Evolutionary conservation across 202 grass and related monocot genomes (phyloP), one percentile per base, ranked within the genome.

Genomic region (Dendrocalamus latiflorus): DNA sequence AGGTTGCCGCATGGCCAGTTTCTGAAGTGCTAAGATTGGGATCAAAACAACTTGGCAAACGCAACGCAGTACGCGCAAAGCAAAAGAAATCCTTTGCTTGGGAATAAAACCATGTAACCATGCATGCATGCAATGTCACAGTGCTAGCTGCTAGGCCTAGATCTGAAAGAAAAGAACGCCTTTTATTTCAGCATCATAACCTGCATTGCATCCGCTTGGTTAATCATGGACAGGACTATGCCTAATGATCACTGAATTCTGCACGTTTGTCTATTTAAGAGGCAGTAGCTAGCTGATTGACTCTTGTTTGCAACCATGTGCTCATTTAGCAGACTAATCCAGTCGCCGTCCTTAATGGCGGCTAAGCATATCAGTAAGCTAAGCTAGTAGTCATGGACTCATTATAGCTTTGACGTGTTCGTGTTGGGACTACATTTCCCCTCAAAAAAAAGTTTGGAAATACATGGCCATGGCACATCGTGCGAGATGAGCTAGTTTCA

Each of bases 41-140:
- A 90, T 87, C 84, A 61, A 61, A n/a, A n/a, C n/a, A 62, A 66
- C 83, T 72, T 43, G 72, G 45, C 18, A n/a, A 65, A 58, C 50
- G 74, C 79, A 73, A 43, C 44, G 68, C 79, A 33, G 74, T 89
- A 74, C 72, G 63, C 78, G 79, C 86, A 90, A 89, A 87, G 88
- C 75, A 57, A 85, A 88, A 85, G 73, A 85, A 85, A 91, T 91
- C 82, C 86, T 74, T 88, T 91, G 68, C 89, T 88, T 91, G 86
- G 60, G 77, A 91, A 88, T 62, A 85, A 85, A 70, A 91, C 69
- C 78, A 78, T 71, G 7, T 70, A 74, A n/a, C n/a, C n/a, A n/a
- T n/a, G 34, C 30, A 20, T 26, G 66, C 41, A 41, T 78, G 73
- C 72, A 38, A 37, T 12, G 60, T 53, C 60, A 41, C 48, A 68